These are phyloP conservation scores for Lactarius indigo DNA, from an alignment of 768 basidiomycete species.

Conservation along the genomic window DNA sequence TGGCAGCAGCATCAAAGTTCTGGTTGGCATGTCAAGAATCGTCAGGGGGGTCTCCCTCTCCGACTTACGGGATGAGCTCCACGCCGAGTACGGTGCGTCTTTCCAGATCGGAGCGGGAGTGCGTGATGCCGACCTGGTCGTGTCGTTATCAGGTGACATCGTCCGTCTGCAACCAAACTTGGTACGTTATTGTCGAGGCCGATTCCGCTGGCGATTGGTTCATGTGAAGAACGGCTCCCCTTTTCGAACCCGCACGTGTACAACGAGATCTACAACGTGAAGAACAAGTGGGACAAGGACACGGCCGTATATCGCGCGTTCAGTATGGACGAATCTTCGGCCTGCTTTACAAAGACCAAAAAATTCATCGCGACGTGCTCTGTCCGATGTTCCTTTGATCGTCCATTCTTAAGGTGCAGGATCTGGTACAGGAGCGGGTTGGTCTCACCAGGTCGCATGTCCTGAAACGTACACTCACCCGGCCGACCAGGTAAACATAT, in stretches of 20 bases:
- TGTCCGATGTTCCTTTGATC: conserved; percentile 41
- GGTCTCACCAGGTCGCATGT: not conserved
- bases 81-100: conserved; percentile 35
- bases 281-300: conserved; percentile 36
- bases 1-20: conserved; percentile 24
- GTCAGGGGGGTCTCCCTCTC: conserved; percentile 24
- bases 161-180: conserved; percentile 41
- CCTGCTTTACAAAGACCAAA: conserved; percentile 37
- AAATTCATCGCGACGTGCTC: conserved; percentile 36
- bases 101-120: not conserved
- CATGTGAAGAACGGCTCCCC: conserved; percentile 35
- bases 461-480: not conserved
- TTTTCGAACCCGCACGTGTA: conserved; percentile 41
- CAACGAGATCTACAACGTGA: conserved; percentile 38
- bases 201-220: not conserved
- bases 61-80: conserved; percentile 37
- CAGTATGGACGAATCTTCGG: conserved; percentile 37
- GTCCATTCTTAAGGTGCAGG: conserved; percentile 39
- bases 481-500: not conserved
- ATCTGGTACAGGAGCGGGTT: conserved; percentile 36
- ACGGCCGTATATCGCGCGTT: conserved; percentile 38
- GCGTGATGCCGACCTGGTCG: not conserved
- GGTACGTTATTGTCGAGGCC: conserved; percentile 27
- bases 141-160: conserved; percentile 32
- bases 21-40: conserved; percentile 25